Evolutionary conservation across 192 early-diverging fungal species (phyloP).

Genomic region (Coemansia sp.): DNA sequence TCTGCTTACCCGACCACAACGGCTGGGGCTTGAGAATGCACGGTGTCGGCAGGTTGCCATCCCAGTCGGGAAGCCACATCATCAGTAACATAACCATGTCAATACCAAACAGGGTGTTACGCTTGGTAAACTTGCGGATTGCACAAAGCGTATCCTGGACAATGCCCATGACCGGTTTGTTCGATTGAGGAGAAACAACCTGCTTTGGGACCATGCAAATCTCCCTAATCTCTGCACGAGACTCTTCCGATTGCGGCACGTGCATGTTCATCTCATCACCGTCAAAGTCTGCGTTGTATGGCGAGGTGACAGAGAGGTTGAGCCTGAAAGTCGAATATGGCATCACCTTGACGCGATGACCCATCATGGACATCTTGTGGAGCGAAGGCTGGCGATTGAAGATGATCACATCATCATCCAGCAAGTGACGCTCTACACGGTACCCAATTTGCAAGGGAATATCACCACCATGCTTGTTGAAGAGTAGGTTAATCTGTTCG

Average conservation of each 20-base stretch:
- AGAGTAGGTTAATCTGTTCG: slow-evolving; percentile 87
- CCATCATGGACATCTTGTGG: slow-evolving; percentile 99
- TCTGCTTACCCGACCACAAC: slow-evolving; percentile 98
- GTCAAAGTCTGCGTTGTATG: slow-evolving; percentile 99
- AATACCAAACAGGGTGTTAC: slow-evolving; percentile 83
- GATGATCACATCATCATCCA: slow-evolving; percentile 94
- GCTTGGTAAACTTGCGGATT: slow-evolving; percentile 90
- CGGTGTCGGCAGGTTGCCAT: slow-evolving; percentile 90
- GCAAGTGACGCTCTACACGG: slow-evolving; percentile 92
- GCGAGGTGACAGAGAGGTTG: slow-evolving; percentile 95
- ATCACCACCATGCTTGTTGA: slow-evolving; percentile 78
- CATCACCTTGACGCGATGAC: slow-evolving; percentile 95
- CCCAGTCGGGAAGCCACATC: slow-evolving; percentile 96
- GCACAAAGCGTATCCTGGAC: slow-evolving; percentile 98
- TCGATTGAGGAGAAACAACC: slow-evolving; percentile 95
- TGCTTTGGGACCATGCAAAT: slow-evolving; percentile 98
- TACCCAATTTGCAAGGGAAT: slow-evolving; percentile 88
- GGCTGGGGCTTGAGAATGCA: slow-evolving; percentile 93
- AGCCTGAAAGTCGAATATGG: slow-evolving; percentile 98
- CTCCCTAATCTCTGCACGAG: slow-evolving; percentile 91
- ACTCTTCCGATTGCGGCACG: slow-evolving; percentile 96
- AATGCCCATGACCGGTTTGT: slow-evolving; percentile 99
- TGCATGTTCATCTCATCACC: slow-evolving; percentile 99
- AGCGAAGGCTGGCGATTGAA: slow-evolving; percentile 99
- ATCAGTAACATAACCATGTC: slow-evolving; percentile 96